Evolutionary conservation across 1,284 basidiomycete genomes (phyloP).

Genomic region (Inonotus hispidus): DNA sequence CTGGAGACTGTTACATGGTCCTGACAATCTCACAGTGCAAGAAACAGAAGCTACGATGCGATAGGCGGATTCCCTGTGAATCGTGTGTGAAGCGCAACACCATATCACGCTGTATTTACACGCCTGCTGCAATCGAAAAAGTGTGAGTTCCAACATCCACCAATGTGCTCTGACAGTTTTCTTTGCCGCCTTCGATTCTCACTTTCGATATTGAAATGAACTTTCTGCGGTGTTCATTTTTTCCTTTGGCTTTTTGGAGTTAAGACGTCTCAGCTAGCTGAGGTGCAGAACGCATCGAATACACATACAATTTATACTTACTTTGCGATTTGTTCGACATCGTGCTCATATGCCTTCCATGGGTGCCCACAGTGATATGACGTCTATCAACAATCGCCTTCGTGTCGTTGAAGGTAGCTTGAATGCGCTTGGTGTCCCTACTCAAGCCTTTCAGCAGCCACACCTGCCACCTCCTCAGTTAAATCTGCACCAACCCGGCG

Average conservation of each 20-base stretch:
- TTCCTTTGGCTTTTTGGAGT: background rate
- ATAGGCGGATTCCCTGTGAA: constrained; percentile 66
- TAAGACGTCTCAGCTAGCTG: too few relatives aligned
- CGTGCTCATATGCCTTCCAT: background rate
- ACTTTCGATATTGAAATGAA: too few relatives aligned
- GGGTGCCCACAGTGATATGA: constrained; percentile 10
- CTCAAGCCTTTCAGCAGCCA: background rate
- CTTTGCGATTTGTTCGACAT: too few relatives aligned
- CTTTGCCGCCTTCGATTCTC: too few relatives aligned
- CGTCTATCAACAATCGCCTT: constrained; percentile 10
- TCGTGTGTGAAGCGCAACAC: constrained; percentile 76
- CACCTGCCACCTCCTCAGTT: constrained; percentile 19
- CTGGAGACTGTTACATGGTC: background rate
- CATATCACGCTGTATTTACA: constrained; percentile 65
- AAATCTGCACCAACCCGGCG: background rate
- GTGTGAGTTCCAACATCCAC: constrained; percentile 42
- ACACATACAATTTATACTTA: too few relatives aligned
- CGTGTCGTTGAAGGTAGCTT: constrained; percentile 11
- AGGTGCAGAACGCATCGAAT: too few relatives aligned
- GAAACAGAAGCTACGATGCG: constrained; percentile 76
- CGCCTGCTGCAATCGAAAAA: constrained; percentile 76
- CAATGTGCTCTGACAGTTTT: too few relatives aligned
- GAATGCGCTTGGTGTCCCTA: background rate
- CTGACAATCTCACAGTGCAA: constrained; percentile 53
- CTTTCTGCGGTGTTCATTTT: background rate